Evolutionary conservation across 805 yeast species (phyloP).

Genomic region (Saccharomycopsis javanensis): DNA sequence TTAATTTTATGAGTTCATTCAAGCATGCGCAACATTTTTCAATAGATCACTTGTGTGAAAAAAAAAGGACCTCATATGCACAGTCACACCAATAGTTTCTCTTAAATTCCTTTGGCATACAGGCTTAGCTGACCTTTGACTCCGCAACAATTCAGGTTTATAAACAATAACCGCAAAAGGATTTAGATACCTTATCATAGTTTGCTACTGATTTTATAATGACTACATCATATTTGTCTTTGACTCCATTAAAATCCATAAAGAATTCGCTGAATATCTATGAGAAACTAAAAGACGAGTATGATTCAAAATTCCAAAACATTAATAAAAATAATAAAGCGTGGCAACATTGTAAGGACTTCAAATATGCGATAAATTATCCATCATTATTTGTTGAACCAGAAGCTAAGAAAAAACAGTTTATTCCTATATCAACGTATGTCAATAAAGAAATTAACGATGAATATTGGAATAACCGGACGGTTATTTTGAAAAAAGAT

Average conservation of each 20-base stretch:
- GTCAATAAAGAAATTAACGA: not conserved
- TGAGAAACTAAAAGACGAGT: not conserved
- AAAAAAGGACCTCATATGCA: not conserved
- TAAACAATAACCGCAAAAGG: no score
- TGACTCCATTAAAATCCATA: not conserved
- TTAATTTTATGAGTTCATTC: not conserved
- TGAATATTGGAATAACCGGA: not conserved
- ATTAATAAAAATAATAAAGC: not conserved
- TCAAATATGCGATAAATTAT: not conserved
- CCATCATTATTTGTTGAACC: not conserved
- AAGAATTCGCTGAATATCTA: not conserved
- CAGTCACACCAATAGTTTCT: no score
- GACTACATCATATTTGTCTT: not conserved
- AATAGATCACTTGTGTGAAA: not conserved
- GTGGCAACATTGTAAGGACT: not conserved
- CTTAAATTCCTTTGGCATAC: no score
- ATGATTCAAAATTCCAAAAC: not conserved
- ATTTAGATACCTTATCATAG: no score
- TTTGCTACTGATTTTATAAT: not conserved
- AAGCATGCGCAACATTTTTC: not conserved
- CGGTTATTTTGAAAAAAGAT: not conserved
- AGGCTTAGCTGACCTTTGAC: no score
- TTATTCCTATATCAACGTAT: not conserved
- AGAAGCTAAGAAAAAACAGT: not conserved
- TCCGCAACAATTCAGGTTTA: no score